phyloP scores from a whole-genome alignment of 78 protist species.

The Guillardia theta region DNA sequence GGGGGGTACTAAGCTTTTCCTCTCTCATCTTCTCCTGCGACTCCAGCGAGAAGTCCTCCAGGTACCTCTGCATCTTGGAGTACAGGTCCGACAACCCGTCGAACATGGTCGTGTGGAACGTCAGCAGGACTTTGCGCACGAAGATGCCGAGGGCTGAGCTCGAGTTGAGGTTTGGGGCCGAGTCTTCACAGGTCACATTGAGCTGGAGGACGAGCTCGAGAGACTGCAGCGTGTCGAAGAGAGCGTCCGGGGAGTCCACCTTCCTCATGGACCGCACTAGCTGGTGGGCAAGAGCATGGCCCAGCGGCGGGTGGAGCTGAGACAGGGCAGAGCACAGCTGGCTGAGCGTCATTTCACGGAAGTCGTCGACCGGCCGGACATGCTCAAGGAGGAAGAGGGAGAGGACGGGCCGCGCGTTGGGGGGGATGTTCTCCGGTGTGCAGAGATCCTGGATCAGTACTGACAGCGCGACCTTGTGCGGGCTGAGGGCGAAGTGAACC shows the following conservation, averaged over 20 bases:
- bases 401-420: not conserved
- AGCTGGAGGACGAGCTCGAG: not conserved
- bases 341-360: not conserved
- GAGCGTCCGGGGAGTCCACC: not conserved
- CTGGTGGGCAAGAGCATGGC: not conserved
- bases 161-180: not conserved
- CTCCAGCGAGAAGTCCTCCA: not conserved
- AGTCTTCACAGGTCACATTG: not conserved
- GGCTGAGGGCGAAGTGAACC: not conserved
- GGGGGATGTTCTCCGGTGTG: not conserved
- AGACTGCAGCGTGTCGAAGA: not conserved
- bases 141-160: not conserved
- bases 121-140: not conserved
- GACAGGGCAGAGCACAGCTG: not conserved
- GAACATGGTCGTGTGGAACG: conserved; percentile 1
- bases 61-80: not conserved
- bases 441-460: not conserved
- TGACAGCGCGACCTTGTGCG: conserved; percentile 6
- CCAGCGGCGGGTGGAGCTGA: not conserved
- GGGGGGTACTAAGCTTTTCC: not conserved
- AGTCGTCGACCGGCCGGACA: not conserved
- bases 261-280: not conserved
- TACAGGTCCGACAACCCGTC: not conserved
- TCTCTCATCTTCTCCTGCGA: not conserved
- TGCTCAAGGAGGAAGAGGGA: not conserved